These are phyloP conservation scores for Phytopythium mirpurense DNA, from an alignment of 352 stramenopile genomes.

Conservation along the genomic window DNA sequence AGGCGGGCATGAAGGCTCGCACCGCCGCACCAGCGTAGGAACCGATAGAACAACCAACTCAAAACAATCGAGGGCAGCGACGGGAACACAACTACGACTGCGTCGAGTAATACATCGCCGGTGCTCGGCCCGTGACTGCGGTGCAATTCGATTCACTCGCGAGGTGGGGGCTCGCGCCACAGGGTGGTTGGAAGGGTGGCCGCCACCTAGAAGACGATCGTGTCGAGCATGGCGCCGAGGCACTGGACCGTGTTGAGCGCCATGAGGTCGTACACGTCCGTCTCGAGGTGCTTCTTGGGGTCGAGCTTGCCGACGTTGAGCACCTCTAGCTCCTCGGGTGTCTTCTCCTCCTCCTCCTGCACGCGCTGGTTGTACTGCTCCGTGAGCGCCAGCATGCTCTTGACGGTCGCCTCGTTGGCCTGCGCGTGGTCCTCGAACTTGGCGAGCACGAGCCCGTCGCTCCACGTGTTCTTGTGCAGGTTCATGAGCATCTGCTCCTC, in stretches of 20 bases:
- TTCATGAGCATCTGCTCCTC: conserved; percentile 99
- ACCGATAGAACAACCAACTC: too few species aligned
- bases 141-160: neutral
- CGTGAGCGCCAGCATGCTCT: conserved; percentile 94
- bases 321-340: conserved; percentile 94
- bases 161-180: too few species aligned
- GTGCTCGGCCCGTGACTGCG: too few species aligned
- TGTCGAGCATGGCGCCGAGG: conserved; percentile 98
- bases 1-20: too few species aligned
- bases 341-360: conserved; percentile 97
- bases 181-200: too few species aligned
- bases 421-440: conserved; percentile 95
- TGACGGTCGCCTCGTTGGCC: conserved; percentile 91
- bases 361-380: conserved; percentile 97
- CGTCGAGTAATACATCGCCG: too few species aligned
- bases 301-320: conserved; percentile 98
- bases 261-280: conserved; percentile 96
- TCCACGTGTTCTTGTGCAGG: conserved; percentile 98
- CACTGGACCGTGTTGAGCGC: conserved; percentile 98
- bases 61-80: too few species aligned
- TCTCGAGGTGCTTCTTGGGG: conserved; percentile 92
- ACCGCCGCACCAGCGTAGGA: too few species aligned
- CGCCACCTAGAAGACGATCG: conserved; percentile 94
- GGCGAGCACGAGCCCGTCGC: conserved; percentile 90
- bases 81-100: too few species aligned